Conservation (phyloP, 1,139 yeast genomes). For the Zygoascus sp. region DNA sequence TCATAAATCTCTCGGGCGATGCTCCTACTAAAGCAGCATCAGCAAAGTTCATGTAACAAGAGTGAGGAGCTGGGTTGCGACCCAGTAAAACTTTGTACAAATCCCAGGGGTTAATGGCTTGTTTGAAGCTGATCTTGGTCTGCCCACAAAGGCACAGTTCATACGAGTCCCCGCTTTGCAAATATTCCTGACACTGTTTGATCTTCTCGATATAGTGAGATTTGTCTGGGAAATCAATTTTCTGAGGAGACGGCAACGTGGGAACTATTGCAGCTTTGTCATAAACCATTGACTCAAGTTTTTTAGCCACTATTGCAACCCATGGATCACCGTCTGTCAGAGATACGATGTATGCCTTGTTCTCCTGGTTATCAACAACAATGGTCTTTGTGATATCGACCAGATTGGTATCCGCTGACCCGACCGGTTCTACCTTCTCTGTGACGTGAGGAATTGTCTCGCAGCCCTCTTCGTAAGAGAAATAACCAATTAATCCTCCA, state of each 20-base stretch:
- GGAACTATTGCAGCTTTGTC: neutral
- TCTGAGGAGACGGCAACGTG: neutral
- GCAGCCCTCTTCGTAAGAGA: slow-evolving; percentile 69
- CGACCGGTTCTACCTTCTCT: slow-evolving; percentile 30
- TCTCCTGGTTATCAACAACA: slow-evolving; percentile 47
- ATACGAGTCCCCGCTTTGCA: slow-evolving; percentile 84
- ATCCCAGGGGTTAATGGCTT: slow-evolving; percentile 56
- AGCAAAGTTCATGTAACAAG: slow-evolving; percentile 73
- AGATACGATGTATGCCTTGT: slow-evolving; percentile 54
- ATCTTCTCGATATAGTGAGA: slow-evolving; percentile 54
- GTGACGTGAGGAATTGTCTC: slow-evolving; percentile 1
- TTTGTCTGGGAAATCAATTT: slow-evolving; percentile 45
- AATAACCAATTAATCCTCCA: slow-evolving; percentile 83
- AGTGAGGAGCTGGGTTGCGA: slow-evolving; percentile 89
- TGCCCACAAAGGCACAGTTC: slow-evolving; percentile 87
- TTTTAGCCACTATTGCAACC: slow-evolving; percentile 9
- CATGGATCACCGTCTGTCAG: slow-evolving; percentile 36
- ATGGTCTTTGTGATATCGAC: slow-evolving; percentile 67
- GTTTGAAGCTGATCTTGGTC: slow-evolving; percentile 50
- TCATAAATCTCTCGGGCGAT: slow-evolving; percentile 89
- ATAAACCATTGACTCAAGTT: neutral
- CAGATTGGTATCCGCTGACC: slow-evolving; percentile 65
- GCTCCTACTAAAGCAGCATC: slow-evolving; percentile 73
- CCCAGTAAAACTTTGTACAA: slow-evolving; percentile 67
- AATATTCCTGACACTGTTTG: slow-evolving; percentile 58